Conservation (phyloP, 495 filamentous ascomycete genomes). For the Xylaria scruposa region DNA sequence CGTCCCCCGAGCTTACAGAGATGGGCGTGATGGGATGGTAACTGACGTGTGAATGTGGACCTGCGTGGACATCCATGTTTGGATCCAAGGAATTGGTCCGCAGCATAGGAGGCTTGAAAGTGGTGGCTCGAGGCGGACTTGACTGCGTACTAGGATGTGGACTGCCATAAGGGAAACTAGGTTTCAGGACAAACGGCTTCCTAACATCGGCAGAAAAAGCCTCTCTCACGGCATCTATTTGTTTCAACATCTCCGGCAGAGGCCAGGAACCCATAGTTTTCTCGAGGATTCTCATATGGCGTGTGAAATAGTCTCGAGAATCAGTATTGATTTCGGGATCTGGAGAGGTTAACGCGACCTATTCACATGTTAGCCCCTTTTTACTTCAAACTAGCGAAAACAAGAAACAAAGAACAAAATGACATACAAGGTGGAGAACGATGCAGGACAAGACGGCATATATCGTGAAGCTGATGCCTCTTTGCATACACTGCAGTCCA, state of each 20-base stretch:
- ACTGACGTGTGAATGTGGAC: conserved; percentile 71
- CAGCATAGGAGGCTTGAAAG: conserved; percentile 48
- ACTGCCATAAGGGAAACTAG: conserved; percentile 87
- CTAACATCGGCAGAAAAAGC: conserved; percentile 89
- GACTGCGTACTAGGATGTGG: conserved; percentile 65
- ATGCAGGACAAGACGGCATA: conserved; percentile 92
- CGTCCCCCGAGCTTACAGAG: conserved; percentile 74
- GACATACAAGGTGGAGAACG: conserved; percentile 89
- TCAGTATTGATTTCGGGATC: conserved; percentile 87
- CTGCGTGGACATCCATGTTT: conserved; percentile 51
- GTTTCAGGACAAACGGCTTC: conserved; percentile 88
- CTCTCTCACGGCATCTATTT: conserved; percentile 87
- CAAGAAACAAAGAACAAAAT: conserved; percentile 28
- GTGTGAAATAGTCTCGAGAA: conserved; percentile 87
- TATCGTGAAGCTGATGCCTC: conserved; percentile 95
- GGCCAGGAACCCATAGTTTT: conserved; percentile 84
- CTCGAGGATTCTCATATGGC: conserved; percentile 95
- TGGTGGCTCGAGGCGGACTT: conserved; percentile 64
- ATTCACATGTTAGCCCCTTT: conserved; percentile 24
- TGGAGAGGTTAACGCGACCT: conserved; percentile 94
- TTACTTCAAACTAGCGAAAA: conserved; percentile 16
- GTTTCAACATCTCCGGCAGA: conserved; percentile 88
- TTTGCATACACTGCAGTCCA: conserved; percentile 90
- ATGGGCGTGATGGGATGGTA: conserved; percentile 87
- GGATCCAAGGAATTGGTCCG: conserved; percentile 51